Evolutionary conservation across 176 grass and related monocot species (phyloP).

Genomic region (Triticum turgidum): DNA sequence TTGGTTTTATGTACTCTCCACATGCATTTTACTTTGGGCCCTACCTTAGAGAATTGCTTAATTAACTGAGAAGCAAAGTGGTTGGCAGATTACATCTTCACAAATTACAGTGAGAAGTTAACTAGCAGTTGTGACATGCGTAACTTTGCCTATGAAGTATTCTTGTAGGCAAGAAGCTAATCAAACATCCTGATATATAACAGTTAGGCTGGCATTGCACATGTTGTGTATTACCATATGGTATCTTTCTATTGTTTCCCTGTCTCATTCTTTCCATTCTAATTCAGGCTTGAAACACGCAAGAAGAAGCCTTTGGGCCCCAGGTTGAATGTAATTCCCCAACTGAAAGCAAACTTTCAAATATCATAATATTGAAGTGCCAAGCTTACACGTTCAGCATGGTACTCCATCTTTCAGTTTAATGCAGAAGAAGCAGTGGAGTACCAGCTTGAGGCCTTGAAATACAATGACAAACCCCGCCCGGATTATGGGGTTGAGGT

Average conservation of each 20-base stretch:
- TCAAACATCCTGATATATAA: background rate
- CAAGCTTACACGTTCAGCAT: background rate
- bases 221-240: background rate
- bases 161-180: conserved; percentile 12
- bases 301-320: conserved; percentile 75
- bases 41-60: background rate
- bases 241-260: conserved; percentile 24
- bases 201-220: background rate
- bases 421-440: conserved; percentile 87
- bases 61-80: conserved; percentile 7
- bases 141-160: conserved; percentile 23
- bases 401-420: conserved; percentile 61
- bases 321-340: conserved; percentile 74
- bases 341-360: conserved; percentile 21
- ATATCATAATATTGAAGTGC: background rate
- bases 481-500: conserved; percentile 95
- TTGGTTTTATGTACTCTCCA: background rate
- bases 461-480: conserved; percentile 83
- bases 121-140: background rate
- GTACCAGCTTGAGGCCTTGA: conserved; percentile 82
- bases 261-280: background rate
- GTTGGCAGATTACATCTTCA: background rate
- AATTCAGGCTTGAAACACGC: conserved; percentile 67
- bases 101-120: conserved; percentile 10
- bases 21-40: background rate